These are phyloP conservation scores for Bryum argenteum DNA, from an alignment of 225 moss, liverwort and hornwort species.

Conservation along the genomic window DNA sequence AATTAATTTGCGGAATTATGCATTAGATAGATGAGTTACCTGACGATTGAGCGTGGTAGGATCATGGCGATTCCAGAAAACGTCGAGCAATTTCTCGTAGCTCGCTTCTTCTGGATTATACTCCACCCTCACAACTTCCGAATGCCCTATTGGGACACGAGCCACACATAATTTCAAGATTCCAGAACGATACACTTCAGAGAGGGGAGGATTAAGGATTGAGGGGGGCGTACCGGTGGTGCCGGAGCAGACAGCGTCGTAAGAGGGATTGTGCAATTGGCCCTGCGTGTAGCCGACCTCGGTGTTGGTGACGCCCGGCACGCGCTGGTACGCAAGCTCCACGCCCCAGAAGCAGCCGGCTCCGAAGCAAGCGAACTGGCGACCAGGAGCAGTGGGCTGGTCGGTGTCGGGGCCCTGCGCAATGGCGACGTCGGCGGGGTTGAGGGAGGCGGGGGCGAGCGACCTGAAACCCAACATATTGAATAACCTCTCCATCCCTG, in stretches of 20 bases:
- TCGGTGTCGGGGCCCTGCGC: constrained; percentile 30
- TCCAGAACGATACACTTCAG: too few relatives aligned
- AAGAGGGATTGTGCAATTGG: constrained; percentile 45
- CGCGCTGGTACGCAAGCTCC: constrained; percentile 36
- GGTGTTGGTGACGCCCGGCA: constrained; percentile 34
- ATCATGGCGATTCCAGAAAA: constrained; percentile 75
- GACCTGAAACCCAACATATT: neutral
- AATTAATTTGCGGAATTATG: neutral
- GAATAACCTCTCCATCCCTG: neutral
- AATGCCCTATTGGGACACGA: constrained; percentile 40
- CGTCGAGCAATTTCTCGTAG: constrained; percentile 58
- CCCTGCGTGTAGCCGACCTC: constrained; percentile 52
- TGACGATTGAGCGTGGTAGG: constrained; percentile 79
- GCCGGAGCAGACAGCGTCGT: constrained; percentile 38
- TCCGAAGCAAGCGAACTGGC: constrained; percentile 36
- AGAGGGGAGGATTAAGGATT: neutral
- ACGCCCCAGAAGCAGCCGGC: constrained; percentile 44
- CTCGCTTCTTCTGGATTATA: constrained; percentile 51
- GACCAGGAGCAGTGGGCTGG: constrained; percentile 14
- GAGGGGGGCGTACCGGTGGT: constrained; percentile 7
- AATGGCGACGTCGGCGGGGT: constrained; percentile 30
- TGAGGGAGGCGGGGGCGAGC: neutral
- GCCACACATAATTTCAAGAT: too few relatives aligned
- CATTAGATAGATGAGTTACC: constrained; percentile 37
- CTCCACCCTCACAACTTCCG: constrained; percentile 69